These are phyloP conservation scores for Trichoderma erinaceum DNA, from an alignment of 495 filamentous ascomycete species.

Conservation along the genomic window DNA sequence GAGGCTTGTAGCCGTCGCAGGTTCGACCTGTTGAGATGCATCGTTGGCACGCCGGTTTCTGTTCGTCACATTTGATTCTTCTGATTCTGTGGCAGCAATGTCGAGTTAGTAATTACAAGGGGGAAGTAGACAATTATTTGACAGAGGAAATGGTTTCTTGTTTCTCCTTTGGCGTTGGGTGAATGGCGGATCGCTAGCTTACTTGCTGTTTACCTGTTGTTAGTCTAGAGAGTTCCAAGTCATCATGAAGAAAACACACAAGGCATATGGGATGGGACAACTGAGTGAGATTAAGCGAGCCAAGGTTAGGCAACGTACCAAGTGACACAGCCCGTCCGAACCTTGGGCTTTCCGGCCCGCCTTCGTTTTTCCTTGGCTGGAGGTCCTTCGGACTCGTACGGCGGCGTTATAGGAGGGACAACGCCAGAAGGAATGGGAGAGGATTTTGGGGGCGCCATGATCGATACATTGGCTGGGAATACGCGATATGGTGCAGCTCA, in stretches of 20 bases:
- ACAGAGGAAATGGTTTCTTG: background rate
- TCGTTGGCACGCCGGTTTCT: constrained; percentile 39
- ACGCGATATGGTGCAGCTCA: background rate
- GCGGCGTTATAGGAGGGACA: constrained; percentile 5
- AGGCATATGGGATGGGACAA: background rate
- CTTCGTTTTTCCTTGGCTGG: constrained; percentile 1
- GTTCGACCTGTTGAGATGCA: constrained; percentile 37
- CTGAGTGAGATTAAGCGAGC: background rate
- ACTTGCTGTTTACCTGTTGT: constrained; percentile 2
- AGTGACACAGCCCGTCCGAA: constrained; percentile 10
- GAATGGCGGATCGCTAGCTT: background rate
- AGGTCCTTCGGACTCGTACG: background rate
- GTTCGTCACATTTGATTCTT: constrained; percentile 39
- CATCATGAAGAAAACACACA: background rate
- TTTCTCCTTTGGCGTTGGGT: background rate
- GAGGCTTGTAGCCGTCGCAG: constrained; percentile 36
- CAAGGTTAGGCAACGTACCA: background rate
- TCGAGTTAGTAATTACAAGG: background rate
- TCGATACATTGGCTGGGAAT: constrained; percentile 2
- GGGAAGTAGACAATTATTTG: background rate
- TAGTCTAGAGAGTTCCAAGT: background rate
- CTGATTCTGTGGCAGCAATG: background rate
- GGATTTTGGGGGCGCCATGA: constrained; percentile 4
- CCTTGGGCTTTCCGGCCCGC: constrained; percentile 9
- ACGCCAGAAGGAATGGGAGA: background rate